A percentile compares a stretch with the other conserved stretches of the same genome.
These are phyloP conservation scores for Mollisiaceae sp. DNA, from an alignment of 2,329 filamentous ascomycete species.

Conservation along the genomic window DNA sequence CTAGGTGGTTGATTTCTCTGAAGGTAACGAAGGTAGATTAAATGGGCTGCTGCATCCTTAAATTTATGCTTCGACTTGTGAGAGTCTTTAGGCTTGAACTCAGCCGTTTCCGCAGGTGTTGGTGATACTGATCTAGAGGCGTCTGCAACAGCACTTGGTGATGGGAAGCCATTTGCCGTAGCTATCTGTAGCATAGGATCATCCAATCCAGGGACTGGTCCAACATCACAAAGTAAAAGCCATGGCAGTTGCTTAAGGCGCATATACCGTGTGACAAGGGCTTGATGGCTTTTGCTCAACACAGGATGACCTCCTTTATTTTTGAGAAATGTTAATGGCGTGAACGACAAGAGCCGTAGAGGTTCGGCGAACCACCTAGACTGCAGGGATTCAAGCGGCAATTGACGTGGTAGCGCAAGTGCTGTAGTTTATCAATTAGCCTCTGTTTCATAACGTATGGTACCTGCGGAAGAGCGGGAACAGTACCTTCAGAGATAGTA, in stretches of 20 bases:
- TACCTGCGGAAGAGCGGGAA: constrained; percentile 25
- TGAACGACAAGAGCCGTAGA: constrained; percentile 64
- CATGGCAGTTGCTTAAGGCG: constrained; percentile 66
- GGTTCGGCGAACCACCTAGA: constrained; percentile 74
- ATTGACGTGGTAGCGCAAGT: constrained; percentile 60
- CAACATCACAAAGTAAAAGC: constrained; percentile 67
- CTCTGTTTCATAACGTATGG: neutral
- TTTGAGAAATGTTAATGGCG: constrained; percentile 58
- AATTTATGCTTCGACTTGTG: constrained; percentile 50
- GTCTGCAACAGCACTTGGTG: constrained; percentile 50
- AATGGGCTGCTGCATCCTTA: constrained; percentile 65
- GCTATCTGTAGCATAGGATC: constrained; percentile 38
- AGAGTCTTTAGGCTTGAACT: constrained; percentile 42
- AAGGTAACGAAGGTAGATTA: constrained; percentile 83
- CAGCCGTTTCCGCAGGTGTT: constrained; percentile 72
- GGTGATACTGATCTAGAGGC: constrained; percentile 43
- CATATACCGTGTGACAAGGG: constrained; percentile 66
- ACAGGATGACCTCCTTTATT: constrained; percentile 67
- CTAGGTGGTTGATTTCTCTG: constrained; percentile 78
- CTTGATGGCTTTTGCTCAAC: constrained; percentile 65
- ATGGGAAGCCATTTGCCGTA: constrained; percentile 42
- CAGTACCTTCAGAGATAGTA: constrained; percentile 38
- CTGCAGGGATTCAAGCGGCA: constrained; percentile 65
- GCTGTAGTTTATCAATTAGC: constrained; percentile 36
- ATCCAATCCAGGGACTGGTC: constrained; percentile 50